phyloP scores from a whole-genome alignment of 2,329 filamentous ascomycete species.

The Trichothecium sympodiale region DNA sequence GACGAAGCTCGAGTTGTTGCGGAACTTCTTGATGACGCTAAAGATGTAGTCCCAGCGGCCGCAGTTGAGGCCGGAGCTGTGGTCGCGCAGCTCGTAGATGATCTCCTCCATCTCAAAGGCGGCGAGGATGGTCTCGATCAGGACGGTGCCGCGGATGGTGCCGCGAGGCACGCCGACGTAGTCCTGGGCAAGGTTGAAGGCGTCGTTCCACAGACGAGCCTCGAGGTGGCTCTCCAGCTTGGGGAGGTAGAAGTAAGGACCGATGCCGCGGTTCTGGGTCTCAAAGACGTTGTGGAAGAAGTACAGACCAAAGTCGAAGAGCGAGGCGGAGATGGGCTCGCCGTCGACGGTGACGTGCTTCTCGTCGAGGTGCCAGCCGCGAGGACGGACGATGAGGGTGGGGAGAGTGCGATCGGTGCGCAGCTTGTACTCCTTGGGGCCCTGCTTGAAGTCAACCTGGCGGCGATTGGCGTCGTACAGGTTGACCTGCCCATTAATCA shows the following conservation, averaged over 20 bases:
- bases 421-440: conserved; percentile 93
- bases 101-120: conserved; percentile 99
- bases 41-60: conserved; percentile 99
- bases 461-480: conserved; percentile 90
- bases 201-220: conserved; percentile 96
- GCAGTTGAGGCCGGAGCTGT: conserved; percentile 94
- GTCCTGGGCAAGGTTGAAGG: conserved; percentile 91
- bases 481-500: conserved; percentile 97
- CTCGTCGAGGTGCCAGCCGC: conserved; percentile 97
- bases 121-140: conserved; percentile 96
- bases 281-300: conserved; percentile 98
- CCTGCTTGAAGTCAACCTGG: conserved; percentile 93
- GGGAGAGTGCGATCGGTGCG: conserved; percentile 77
- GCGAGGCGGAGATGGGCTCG: conserved; percentile 80
- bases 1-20: conserved; percentile 84
- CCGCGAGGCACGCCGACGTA: conserved; percentile 81
- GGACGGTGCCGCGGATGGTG: conserved; percentile 85
- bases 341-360: conserved; percentile 96
- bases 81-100: conserved; percentile 96
- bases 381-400: conserved; percentile 85
- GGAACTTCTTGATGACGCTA: conserved; percentile 98
- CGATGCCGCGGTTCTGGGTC: conserved; percentile 70
- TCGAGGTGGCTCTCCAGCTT: conserved; percentile 98
- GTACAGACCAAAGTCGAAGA: conserved; percentile 98
- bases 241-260: conserved; percentile 95